Conservation (phyloP, 371 early-diverging fungal genomes). For the Mortierella sp. region DNA sequence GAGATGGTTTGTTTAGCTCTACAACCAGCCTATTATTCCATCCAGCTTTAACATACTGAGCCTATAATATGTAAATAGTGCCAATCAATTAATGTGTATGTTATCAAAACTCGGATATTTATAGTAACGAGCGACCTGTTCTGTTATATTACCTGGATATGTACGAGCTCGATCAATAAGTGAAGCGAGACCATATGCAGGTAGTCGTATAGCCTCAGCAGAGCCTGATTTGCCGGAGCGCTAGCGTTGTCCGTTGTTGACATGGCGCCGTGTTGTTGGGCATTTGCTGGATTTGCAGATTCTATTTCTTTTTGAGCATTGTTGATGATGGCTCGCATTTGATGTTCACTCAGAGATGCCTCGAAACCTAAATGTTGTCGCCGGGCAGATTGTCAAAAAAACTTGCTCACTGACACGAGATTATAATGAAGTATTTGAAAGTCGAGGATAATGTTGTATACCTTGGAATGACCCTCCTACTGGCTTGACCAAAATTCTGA, state of each 20-base stretch:
- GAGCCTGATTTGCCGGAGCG: conserved; percentile 50
- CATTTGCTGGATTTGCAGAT: conserved; percentile 32
- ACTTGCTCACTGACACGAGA: background rate
- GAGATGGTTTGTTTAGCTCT: conserved; percentile 65
- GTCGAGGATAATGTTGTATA: background rate
- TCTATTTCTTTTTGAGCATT: conserved; percentile 67
- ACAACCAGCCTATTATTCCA: conserved; percentile 77
- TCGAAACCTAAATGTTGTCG: conserved; percentile 60
- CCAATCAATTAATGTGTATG: too few species aligned
- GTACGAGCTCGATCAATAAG: conserved; percentile 75
- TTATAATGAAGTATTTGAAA: too few species aligned
- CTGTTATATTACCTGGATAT: conserved; percentile 63
- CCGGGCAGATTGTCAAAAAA: background rate
- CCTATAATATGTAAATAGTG: background rate
- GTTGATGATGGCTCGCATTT: conserved; percentile 62
- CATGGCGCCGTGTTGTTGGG: conserved; percentile 3
- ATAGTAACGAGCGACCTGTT: background rate
- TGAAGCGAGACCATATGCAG: conserved; percentile 75
- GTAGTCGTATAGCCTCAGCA: conserved; percentile 77
- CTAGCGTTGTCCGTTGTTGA: background rate
- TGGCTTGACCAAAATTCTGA: conserved; percentile 64
- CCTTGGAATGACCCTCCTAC: conserved; percentile 55
- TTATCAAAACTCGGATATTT: background rate
- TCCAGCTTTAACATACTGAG: conserved; percentile 61
- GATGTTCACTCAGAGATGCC: conserved; percentile 64